Percentiles rank a stretch among this genome's conserved stretches.
Evolutionary conservation across 2,329 filamentous ascomycete genomes (phyloP).

Genomic region (Ceratocystis diversiconidia): DNA sequence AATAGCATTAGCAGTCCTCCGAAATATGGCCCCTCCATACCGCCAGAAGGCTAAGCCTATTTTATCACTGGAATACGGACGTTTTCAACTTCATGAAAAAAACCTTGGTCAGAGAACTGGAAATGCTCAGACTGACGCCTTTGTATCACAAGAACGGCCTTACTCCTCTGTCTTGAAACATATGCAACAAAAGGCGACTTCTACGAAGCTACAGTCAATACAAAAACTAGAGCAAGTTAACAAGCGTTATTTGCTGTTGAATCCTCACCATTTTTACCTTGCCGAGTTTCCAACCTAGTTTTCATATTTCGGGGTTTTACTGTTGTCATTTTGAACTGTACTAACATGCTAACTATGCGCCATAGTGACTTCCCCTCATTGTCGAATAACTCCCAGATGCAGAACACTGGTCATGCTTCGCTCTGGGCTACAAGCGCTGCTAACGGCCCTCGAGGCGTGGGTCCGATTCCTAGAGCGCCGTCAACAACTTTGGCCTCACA

Average conservation of each 20-base stretch:
- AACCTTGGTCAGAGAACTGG: neutral
- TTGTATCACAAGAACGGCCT: neutral
- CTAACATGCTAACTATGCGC: constrained; percentile 1
- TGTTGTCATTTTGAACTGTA: neutral
- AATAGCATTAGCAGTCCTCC: no score
- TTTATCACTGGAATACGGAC: neutral
- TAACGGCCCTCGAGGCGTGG: constrained; percentile 33
- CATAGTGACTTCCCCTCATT: constrained; percentile 51
- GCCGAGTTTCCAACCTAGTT: neutral
- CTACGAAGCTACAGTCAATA: neutral
- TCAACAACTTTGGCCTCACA: constrained; percentile 38
- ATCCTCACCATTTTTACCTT: neutral
- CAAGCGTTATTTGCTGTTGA: constrained; percentile 4
- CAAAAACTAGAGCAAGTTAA: neutral
- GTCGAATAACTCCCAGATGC: constrained; percentile 44
- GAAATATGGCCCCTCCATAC: neutral
- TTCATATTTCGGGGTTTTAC: neutral
- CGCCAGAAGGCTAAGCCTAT: constrained; percentile 1
- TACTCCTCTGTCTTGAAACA: constrained; percentile 3
- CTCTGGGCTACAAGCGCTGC: constrained; percentile 39
- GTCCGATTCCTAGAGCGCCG: constrained; percentile 37
- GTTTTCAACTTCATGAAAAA: neutral
- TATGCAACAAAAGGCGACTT: neutral
- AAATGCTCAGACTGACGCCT: neutral
- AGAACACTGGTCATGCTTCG: constrained; percentile 34